phyloP scores from a whole-genome alignment of 345 rosid species.

The Cardamine occulta region DNA sequence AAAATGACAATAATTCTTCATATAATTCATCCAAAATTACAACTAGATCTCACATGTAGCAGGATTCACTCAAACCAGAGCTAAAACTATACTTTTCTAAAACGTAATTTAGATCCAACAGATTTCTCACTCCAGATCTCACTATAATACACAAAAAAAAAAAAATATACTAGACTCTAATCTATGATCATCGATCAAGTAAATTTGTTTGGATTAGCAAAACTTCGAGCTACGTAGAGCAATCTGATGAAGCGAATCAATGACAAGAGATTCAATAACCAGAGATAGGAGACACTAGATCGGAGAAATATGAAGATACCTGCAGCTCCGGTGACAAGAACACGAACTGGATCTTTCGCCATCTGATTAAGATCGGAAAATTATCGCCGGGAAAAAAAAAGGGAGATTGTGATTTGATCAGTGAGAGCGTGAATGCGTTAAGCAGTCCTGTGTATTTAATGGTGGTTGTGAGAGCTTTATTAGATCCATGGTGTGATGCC shows the following conservation, averaged over 20 bases:
- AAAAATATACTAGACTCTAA: not conserved
- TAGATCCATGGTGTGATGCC: conserved; percentile 32
- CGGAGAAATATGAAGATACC: conserved; percentile 49
- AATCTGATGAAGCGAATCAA: conserved; percentile 25
- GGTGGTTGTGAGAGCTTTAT: not conserved
- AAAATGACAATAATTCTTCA: not conserved
- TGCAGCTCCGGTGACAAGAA: conserved; percentile 98
- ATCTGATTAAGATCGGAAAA: conserved; percentile 44
- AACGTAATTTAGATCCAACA: conserved; percentile 5
- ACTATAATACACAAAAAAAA: not conserved
- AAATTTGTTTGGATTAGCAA: not conserved
- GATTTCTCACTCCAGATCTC: conserved; percentile 5
- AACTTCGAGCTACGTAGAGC: not conserved
- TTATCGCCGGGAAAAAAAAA: conserved; percentile 24
- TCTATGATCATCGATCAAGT: not conserved
- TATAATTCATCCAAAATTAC: not conserved
- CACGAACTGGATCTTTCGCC: conserved; percentile 94
- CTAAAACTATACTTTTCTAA: not conserved
- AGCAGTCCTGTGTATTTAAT: no score
- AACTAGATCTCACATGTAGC: not conserved
- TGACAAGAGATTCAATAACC: not conserved
- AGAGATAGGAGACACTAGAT: not conserved
- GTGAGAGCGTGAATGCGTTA: not conserved
- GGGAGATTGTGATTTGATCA: conserved; percentile 1
- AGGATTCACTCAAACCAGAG: conserved; percentile 9